These are phyloP conservation scores for Penicilliopsis zonata DNA, from an alignment of 495 filamentous ascomycete genomes.

Conservation along the genomic window DNA sequence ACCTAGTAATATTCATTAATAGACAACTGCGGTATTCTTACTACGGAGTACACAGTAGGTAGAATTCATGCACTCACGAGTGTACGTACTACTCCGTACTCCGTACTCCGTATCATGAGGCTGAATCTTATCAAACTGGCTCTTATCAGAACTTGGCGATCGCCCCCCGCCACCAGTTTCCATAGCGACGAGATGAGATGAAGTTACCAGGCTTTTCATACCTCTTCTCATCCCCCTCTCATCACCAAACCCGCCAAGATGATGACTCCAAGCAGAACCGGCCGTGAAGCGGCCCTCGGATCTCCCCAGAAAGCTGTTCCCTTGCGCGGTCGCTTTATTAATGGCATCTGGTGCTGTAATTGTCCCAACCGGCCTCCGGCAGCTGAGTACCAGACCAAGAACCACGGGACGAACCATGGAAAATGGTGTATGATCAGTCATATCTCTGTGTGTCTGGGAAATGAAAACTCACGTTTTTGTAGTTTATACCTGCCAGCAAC, in stretches of 20 bases:
- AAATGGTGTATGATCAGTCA: conserved; percentile 32
- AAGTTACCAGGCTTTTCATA: not conserved
- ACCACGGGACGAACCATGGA: conserved; percentile 54
- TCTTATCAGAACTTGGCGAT: conserved; percentile 1
- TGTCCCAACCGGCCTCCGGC: conserved; percentile 53
- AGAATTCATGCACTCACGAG: too few relatives aligned
- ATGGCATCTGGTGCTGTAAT: conserved; percentile 52
- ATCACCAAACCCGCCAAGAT: not conserved
- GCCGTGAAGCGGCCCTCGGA: conserved; percentile 5
- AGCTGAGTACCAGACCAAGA: conserved; percentile 47
- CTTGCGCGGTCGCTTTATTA: conserved; percentile 41
- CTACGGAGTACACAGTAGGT: too few relatives aligned
- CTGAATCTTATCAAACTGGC: too few relatives aligned
- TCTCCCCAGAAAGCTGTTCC: conserved; percentile 13
- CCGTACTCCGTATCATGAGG: too few relatives aligned
- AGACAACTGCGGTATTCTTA: too few relatives aligned
- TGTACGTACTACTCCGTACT: too few relatives aligned
- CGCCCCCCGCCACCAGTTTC: conserved; percentile 10
- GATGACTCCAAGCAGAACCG: not conserved
- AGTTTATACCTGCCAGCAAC: conserved; percentile 56
- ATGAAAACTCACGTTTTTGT: not conserved
- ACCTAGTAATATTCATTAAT: too few relatives aligned
- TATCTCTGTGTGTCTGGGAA: not conserved
- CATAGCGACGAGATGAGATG: conserved; percentile 10
- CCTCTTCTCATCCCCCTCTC: not conserved